A percentile compares a stretch with the other conserved stretches of the same genome.
These are phyloP conservation scores for Camelina laxa DNA, from an alignment of 345 rosid genomes.

Conservation along the genomic window DNA sequence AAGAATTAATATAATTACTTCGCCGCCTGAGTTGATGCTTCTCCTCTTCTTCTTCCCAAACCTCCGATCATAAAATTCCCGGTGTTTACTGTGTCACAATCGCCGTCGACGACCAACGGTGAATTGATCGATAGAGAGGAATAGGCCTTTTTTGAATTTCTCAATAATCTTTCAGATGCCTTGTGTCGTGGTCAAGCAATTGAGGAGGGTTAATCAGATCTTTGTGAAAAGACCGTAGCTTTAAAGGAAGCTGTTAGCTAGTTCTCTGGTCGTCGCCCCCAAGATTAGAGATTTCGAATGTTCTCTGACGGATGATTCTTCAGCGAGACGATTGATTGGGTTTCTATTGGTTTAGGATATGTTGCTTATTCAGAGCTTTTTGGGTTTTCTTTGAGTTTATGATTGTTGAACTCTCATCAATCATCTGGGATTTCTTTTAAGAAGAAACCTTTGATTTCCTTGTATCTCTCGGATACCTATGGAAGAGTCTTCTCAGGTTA, in stretches of 20 bases:
- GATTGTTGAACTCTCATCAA: slow-evolving; percentile 6
- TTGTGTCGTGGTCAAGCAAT: slow-evolving; percentile 35
- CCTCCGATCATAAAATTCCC: slow-evolving; percentile 21
- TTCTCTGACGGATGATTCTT: neutral
- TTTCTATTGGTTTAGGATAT: slow-evolving; percentile 20
- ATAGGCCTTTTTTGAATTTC: neutral
- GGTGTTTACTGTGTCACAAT: slow-evolving; percentile 16
- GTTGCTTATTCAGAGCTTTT: slow-evolving; percentile 8
- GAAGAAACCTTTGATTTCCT: slow-evolving; percentile 14
- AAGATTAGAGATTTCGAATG: slow-evolving; percentile 35
- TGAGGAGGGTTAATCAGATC: slow-evolving; percentile 14
- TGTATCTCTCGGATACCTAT: slow-evolving; percentile 4
- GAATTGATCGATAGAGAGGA: neutral
- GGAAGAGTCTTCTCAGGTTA: slow-evolving; percentile 48
- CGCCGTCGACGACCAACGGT: slow-evolving; percentile 13
- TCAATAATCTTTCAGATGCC: slow-evolving; percentile 23
- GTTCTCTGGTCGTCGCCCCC: slow-evolving; percentile 18
- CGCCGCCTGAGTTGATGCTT: slow-evolving; percentile 22
- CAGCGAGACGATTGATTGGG: slow-evolving; percentile 8
- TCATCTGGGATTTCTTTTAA: slow-evolving; percentile 22
- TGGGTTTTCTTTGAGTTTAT: slow-evolving; percentile 6
- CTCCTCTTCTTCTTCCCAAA: slow-evolving; percentile 10
- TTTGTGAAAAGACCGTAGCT: slow-evolving; percentile 31
- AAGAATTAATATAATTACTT: neutral
- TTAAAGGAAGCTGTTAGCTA: slow-evolving; percentile 32